Conservation (phyloP, 768 basidiomycete genomes). For the Leccinellum luteum region DNA sequence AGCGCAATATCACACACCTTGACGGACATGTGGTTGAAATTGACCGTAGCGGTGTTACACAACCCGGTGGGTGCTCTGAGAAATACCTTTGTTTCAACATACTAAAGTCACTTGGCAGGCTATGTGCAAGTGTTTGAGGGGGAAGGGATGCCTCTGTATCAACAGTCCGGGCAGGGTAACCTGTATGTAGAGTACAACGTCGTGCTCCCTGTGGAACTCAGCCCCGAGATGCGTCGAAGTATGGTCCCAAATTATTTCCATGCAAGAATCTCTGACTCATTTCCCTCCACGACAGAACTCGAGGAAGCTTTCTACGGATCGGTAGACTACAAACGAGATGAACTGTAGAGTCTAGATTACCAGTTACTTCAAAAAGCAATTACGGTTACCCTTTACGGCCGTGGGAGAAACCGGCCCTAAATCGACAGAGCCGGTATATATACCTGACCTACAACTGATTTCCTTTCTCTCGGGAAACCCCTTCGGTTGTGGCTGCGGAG, state of each 20-base stretch:
- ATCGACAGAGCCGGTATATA: slow-evolving; percentile 11
- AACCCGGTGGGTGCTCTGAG: slow-evolving; percentile 61
- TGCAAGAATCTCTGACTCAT: slow-evolving; percentile 2
- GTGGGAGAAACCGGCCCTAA: slow-evolving; percentile 34
- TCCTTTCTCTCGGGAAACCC: slow-evolving; percentile 28
- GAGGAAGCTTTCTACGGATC: slow-evolving; percentile 49
- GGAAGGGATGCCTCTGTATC: slow-evolving; percentile 86
- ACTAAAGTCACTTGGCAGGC: slow-evolving; percentile 42
- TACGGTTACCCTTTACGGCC: slow-evolving; percentile 8
- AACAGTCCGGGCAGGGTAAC: slow-evolving; percentile 63
- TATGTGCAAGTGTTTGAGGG: slow-evolving; percentile 82
- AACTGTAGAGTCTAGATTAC: slow-evolving; percentile 31
- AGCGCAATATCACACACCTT: slow-evolving; percentile 86
- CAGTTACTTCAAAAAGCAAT: not conserved
- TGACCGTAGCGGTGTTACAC: slow-evolving; percentile 77
- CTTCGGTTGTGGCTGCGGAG: slow-evolving; percentile 26
- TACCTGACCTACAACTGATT: not conserved
- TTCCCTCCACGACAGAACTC: slow-evolving; percentile 44
- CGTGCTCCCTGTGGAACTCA: slow-evolving; percentile 75
- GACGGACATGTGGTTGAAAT: slow-evolving; percentile 81
- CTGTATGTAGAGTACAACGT: slow-evolving; percentile 93
- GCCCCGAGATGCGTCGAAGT: slow-evolving; percentile 71
- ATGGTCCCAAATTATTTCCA: slow-evolving; percentile 34
- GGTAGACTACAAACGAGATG: slow-evolving; percentile 34
- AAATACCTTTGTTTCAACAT: not conserved